Evolutionary conservation across 768 basidiomycete genomes (phyloP), one percentile per base, ranked within the genome.

Genomic region (Trichaptum fuscoviolaceum): DNA sequence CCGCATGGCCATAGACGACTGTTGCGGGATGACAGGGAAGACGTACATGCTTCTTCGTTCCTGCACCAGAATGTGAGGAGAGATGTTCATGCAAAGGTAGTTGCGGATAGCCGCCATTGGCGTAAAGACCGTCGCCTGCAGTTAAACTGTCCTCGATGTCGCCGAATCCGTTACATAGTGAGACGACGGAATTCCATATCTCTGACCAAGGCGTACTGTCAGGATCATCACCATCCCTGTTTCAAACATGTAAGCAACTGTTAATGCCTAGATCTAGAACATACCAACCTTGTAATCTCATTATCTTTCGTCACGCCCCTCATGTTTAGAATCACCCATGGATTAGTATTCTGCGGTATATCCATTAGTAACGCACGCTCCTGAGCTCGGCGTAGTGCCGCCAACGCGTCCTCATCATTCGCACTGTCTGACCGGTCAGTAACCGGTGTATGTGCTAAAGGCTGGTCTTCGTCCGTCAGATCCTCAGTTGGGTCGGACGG

Each of bases 1-100:
- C 95, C 8, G 88, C 83, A 72, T 97, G 96, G 0, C 94, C 96
- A 74, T 96, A 97, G 7, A 96, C 77, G 20, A 93, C 87, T 52
- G 85, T 91, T 0, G 86, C 82, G 1, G 93, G 90, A 70, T 85
- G 83, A 71, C 92, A 94, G 5, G 85, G 84, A 9, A 90, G 72
- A 17, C 42, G 42, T 5, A 52, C 10, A 12, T 52, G 42, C 20
- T 52, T 52, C 20, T 20, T 52, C 42, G 42, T 52, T 20, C 20
- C 42, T 20, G 42, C 42, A 52, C 30, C 24, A 3, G 59, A 23
- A 4, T 61, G 3, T 34, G 30, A 15, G 59, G 59, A 61, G 15
- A 23, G 23, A 3, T 17, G 15, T 15, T 24, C 59, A 7, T 61
- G 25, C 3, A 61, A 12, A 61, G 15, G 10, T 18, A 25, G 7